These are phyloP conservation scores for Erodium maritimum DNA, from an alignment of 345 rosid genomes.

Conservation along the genomic window DNA sequence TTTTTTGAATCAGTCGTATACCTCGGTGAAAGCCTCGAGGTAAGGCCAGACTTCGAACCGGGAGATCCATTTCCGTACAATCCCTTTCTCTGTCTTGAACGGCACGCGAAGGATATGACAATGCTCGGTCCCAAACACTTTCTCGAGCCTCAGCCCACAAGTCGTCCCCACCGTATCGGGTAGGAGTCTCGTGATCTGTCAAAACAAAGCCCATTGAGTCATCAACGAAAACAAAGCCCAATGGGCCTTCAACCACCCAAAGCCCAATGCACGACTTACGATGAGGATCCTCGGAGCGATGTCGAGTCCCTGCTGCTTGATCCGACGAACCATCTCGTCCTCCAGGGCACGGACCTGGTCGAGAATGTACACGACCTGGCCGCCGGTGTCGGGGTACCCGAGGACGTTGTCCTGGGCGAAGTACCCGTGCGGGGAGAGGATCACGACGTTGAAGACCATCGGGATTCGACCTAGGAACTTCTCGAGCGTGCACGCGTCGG, in stretches of 20 bases:
- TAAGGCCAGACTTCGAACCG: slow-evolving; percentile 98
- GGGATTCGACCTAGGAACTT: slow-evolving; percentile 82
- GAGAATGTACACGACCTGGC: slow-evolving; percentile 96
- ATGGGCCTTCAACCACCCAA: no score
- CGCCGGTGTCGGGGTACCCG: slow-evolving; percentile 98
- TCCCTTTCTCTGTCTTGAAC: slow-evolving; percentile 72
- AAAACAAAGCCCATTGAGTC: no score
- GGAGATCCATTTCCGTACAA: slow-evolving; percentile 84
- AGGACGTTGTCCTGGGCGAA: slow-evolving; percentile 93
- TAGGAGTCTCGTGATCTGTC: slow-evolving; percentile 72
- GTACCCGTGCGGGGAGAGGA: slow-evolving; percentile 91
- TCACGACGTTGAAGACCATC: slow-evolving; percentile 93
- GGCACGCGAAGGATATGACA: slow-evolving; percentile 90
- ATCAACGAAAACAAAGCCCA: no score
- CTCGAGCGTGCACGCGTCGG: slow-evolving; percentile 92
- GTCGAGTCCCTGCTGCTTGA: slow-evolving; percentile 88
- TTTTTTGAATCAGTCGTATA: slow-evolving; percentile 7
- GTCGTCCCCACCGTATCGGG: slow-evolving; percentile 95
- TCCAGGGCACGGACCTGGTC: slow-evolving; percentile 98
- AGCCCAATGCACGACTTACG: no score
- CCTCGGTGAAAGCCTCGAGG: slow-evolving; percentile 87
- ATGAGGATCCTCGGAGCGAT: slow-evolving; percentile 77
- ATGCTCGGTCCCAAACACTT: slow-evolving; percentile 62
- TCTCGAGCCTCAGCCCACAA: slow-evolving; percentile 83
- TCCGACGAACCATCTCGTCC: slow-evolving; percentile 83